Evolutionary conservation across 2,329 filamentous ascomycete genomes (phyloP).

Genomic region (Graphilbum fragrans): DNA sequence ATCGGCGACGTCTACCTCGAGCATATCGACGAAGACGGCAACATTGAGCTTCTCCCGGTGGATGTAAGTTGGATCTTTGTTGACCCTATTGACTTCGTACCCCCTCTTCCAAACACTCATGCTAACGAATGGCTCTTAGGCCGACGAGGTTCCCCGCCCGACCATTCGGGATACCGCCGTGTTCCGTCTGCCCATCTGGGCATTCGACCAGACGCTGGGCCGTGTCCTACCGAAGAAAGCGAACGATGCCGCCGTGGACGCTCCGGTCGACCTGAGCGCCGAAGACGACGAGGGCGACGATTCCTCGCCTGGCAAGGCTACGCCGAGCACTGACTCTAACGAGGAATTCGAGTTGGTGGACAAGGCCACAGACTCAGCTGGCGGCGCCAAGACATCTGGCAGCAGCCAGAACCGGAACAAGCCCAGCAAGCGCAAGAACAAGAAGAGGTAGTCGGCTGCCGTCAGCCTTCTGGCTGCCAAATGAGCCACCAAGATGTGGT

Average conservation of each 20-base stretch:
- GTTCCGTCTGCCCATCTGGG: conserved; percentile 63
- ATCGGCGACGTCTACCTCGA: conserved; percentile 91
- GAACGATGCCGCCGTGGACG: conserved; percentile 21
- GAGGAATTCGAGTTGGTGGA: conserved; percentile 52
- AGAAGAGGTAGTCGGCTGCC: conserved; percentile 33
- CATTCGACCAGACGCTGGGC: conserved; percentile 46
- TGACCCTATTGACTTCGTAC: neutral
- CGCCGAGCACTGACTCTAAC: conserved; percentile 44
- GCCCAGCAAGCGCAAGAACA: conserved; percentile 40
- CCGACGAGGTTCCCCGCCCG: conserved; percentile 66
- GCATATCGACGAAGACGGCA: conserved; percentile 77
- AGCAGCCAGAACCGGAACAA: conserved; percentile 18
- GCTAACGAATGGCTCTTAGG: too few species aligned
- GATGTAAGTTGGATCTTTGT: conserved; percentile 51
- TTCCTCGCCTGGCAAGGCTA: conserved; percentile 36
- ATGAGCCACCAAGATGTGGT: too few species aligned
- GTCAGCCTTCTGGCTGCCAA: too few species aligned
- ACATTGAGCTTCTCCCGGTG: conserved; percentile 70
- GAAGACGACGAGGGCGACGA: conserved; percentile 29
- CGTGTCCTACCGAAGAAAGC: conserved; percentile 30
- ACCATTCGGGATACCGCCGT: conserved; percentile 74
- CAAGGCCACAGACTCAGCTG: conserved; percentile 44
- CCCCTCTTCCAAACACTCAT: neutral
- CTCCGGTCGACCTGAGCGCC: conserved; percentile 22
- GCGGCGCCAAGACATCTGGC: conserved; percentile 24